Percentiles rank a stretch among this genome's conserved stretches.
Evolutionary conservation across 2,329 filamentous ascomycete species (phyloP).

Genomic region (Neofusicoccum cordaticola): DNA sequence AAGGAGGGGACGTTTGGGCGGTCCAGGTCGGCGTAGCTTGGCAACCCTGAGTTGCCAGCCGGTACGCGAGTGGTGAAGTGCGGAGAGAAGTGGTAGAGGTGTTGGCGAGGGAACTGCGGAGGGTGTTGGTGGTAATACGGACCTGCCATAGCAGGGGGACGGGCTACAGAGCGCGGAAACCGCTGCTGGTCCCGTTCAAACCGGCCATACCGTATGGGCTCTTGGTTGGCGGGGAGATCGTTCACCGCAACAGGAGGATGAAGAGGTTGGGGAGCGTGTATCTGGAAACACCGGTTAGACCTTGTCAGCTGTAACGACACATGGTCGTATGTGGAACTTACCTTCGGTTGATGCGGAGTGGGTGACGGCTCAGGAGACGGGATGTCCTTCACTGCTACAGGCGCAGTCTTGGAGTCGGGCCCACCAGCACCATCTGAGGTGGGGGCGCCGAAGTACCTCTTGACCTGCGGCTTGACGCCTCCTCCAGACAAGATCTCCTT

Average conservation of each 20-base stretch:
- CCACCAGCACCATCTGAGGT: neutral
- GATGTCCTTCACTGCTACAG: neutral
- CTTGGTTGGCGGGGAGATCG: neutral
- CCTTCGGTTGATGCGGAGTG: neutral
- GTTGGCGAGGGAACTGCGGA: neutral
- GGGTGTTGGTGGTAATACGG: neutral
- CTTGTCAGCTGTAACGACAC: neutral
- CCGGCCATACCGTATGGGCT: neutral
- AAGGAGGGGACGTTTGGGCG: neutral
- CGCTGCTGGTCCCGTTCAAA: neutral
- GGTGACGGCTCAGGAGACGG: neutral
- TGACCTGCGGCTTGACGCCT: neutral
- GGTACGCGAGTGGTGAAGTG: neutral
- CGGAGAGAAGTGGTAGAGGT: neutral
- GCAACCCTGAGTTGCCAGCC: neutral
- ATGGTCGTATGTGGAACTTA: neutral
- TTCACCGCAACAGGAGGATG: neutral
- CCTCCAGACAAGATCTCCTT: neutral
- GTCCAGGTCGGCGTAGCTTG: neutral
- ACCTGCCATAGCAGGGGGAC: neutral
- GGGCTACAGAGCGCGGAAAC: neutral
- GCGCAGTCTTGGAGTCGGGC: neutral
- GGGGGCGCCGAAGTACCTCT: neutral
- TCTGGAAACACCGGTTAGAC: neutral
- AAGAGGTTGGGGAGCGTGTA: neutral